A percentile compares a stretch with the other conserved stretches of the same genome.
These are phyloP conservation scores for Royoungia palumana DNA, from an alignment of 768 basidiomycete species.

Conservation along the genomic window DNA sequence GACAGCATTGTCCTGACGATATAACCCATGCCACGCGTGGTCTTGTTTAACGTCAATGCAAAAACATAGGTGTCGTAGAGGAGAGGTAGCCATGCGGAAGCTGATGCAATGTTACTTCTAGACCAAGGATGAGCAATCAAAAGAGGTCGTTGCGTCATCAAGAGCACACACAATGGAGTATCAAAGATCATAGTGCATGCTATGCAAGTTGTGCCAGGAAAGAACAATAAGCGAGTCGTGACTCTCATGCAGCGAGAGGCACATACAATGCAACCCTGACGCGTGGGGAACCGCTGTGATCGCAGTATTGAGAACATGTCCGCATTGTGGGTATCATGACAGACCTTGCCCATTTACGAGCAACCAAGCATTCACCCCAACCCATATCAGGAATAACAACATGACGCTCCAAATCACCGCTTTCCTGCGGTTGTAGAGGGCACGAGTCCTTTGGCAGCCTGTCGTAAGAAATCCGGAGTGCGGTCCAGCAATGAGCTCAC, in stretches of 20 bases:
- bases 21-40: conserved; percentile 17
- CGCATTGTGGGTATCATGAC: conserved; percentile 14
- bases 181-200: conserved; percentile 43
- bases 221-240: conserved; percentile 26
- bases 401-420: conserved; percentile 8
- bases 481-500: conserved; percentile 18
- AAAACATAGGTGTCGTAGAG: conserved; percentile 38
- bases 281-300: conserved; percentile 12
- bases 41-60: conserved; percentile 32
- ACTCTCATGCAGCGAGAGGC: conserved; percentile 7
- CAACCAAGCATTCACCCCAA: conserved; percentile 53
- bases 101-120: conserved; percentile 29
- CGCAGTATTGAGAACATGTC: conserved; percentile 1
- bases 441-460: conserved; percentile 10
- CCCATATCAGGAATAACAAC: conserved; percentile 40
- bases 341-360: conserved; percentile 48
- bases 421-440: conserved; percentile 12
- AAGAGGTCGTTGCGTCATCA: background rate
- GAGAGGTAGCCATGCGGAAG: conserved; percentile 42
- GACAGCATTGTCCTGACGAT: conserved; percentile 26
- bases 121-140: background rate
- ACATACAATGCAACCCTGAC: conserved; percentile 10
- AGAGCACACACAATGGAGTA: conserved; percentile 17
- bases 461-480: background rate
- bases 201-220: conserved; percentile 11